Base-by-base conservation (phyloP, 1,284 basidiomycete genomes). In the Ustilago xerochloae region DNA sequence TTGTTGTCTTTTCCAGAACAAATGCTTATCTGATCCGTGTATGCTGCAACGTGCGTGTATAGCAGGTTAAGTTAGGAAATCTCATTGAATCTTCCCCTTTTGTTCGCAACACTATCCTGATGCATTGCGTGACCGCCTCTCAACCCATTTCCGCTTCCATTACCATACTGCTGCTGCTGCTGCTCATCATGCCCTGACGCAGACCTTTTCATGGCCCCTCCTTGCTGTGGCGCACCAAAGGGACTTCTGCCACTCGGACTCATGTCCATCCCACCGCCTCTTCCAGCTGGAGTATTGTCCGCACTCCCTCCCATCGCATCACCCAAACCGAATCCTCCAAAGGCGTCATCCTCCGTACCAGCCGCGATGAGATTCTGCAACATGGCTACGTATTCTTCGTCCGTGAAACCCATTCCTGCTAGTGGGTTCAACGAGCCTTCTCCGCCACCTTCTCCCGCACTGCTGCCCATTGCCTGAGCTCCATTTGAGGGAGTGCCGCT, bases 21-120 rank as follows among this genome's bases (percentile, higher is more conserved):
- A n/a, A n/a, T n/a, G n/a, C n/a, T n/a, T n/a, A n/a, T n/a, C n/a
- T n/a, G n/a, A n/a, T n/a, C n/a, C n/a, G n/a, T n/a, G 33, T 8
- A 45, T 6, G 8, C 9, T 24, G 16, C 48, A 22, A 35, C 5
- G 24, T 24, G 16, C 5, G 12, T 32, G 29, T 8, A 10, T 4
- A 7, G 12, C 10, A 49, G 24, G 89, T n/a, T n/a, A n/a, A 35
- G 92, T 49, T 43, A 63, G 18, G 35, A 43, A 28, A 49, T 50
- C 36, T 63, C 60, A 28, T 24, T 41, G 33, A 56, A 63, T 22
- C 61, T 28, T 16, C 53, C 24, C 26, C 61, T 47, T 29, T 62
- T 62, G 46, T 36, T 22, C n/a, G 55, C 28, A 16, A 35, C 8
- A 16, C 41, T 24, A 13, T 10, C 41, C 5, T 12, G 22, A 35